phyloP scores from a whole-genome alignment of 1,284 basidiomycete genomes.

The Boletus holoroseus region DNA sequence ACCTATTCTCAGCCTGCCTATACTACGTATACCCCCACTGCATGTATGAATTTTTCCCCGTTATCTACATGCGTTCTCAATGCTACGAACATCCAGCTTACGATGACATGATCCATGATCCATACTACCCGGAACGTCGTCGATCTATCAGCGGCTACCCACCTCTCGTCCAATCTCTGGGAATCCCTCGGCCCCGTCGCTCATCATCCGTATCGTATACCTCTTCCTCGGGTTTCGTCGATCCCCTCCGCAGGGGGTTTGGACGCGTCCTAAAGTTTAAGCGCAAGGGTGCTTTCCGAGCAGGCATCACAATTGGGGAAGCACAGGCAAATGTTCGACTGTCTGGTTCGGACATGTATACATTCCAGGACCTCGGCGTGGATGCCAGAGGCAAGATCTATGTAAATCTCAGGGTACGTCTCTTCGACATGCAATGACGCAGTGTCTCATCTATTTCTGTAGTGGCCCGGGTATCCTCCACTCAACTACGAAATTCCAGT shows the following conservation, averaged over 20 bases:
- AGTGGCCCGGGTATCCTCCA: constrained; percentile 70
- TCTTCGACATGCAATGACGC: background rate
- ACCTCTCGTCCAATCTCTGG: constrained; percentile 23
- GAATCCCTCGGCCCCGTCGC: constrained; percentile 37
- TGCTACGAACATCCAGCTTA: constrained; percentile 20
- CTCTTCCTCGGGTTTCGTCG: constrained; percentile 35
- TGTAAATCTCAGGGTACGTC: constrained; percentile 54
- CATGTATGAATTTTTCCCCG: constrained; percentile 15
- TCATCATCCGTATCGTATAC: constrained; percentile 55
- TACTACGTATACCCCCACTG: constrained; percentile 24
- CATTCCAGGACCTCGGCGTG: constrained; percentile 57
- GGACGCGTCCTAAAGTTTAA: constrained; percentile 63
- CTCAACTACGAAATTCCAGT: constrained; percentile 73
- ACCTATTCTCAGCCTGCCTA: constrained; percentile 26
- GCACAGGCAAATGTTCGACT: constrained; percentile 61
- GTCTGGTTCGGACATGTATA: constrained; percentile 55
- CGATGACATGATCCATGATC: constrained; percentile 25
- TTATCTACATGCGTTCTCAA: constrained; percentile 7
- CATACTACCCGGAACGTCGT: constrained; percentile 26
- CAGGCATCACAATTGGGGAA: constrained; percentile 64
- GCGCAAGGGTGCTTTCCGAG: constrained; percentile 57
- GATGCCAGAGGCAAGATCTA: constrained; percentile 55
- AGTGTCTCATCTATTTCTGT: constrained; percentile 4
- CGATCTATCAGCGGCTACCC: constrained; percentile 19
- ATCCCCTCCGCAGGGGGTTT: constrained; percentile 43